Evolutionary conservation across 805 yeast genomes (phyloP), one percentile per base, ranked within the genome.

Genomic region (Suhomyces sp.): DNA sequence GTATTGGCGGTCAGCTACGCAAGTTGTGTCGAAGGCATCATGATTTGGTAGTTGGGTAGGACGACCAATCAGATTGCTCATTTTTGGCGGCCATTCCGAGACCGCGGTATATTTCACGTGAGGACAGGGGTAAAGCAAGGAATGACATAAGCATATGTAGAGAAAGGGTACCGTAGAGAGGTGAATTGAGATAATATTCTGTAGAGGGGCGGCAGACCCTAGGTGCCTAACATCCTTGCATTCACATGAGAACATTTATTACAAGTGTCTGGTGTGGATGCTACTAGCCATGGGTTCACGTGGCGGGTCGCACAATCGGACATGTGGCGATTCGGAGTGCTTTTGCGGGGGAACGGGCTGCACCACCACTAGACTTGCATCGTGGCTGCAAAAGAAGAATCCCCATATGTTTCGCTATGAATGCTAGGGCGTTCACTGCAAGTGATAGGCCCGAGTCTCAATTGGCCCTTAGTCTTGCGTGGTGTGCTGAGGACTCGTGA

Each of bases 61-160:
- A 17, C 25, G 47, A 13, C 47, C 47, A 44, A 44, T 44, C 47
- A 44, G 21, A 44, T 29, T 29, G 47, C 47, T 33, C 39, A 29
- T 21, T 44, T 44, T 44, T 44, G 27, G 47, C 47, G 47, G 17
- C 47, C 39, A 44, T 33, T 29, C 47, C 40, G 47, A 44, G 22
- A 19, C 41, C 41, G 41, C 41, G 41, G 22, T 7, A 17, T 19
- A 37, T 19, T 19, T n/a, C 41, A 37, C 41, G 41, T 37, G 41
- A 37, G 22, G 35, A 6, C 5, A 33, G 22, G 22, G 41, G 13
- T 31, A 31, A 4, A 19, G 41, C 20, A 19, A 17, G 21, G 9
- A 37, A 19, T 10, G 22, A 17, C 40, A n/a, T 8, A 17, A 19
- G 40, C 7, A 3, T 5, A 8, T 2, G 20, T 35, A 7, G 20